A percentile compares a stretch with the other conserved stretches of the same genome.
phyloP scores from a whole-genome alignment of 768 basidiomycete genomes.

The Suillus tomentosus region DNA sequence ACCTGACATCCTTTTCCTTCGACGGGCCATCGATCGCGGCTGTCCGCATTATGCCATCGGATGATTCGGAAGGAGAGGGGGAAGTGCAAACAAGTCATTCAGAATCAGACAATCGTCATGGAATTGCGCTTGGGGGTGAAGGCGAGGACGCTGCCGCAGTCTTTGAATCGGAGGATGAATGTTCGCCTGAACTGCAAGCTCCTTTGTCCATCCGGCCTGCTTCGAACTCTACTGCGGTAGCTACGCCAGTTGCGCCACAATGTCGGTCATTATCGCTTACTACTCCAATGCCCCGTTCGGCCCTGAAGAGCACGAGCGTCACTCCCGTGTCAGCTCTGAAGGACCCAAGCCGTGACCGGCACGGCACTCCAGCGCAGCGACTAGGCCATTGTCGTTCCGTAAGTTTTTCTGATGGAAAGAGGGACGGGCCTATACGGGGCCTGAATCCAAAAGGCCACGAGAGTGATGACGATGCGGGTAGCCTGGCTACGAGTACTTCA shows the following conservation, averaged over 20 bases:
- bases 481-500: slow-evolving; percentile 18
- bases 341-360: slow-evolving; percentile 46
- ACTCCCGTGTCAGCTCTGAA: slow-evolving; percentile 65
- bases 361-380: slow-evolving; percentile 56
- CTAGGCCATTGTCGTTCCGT: slow-evolving; percentile 75
- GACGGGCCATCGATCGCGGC: slow-evolving; percentile 59
- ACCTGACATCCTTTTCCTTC: slow-evolving; percentile 71
- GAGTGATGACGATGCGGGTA: slow-evolving; percentile 37
- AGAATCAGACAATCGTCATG: slow-evolving; percentile 31
- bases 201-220: slow-evolving; percentile 8
- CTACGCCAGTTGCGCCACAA: slow-evolving; percentile 25
- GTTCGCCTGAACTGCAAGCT: slow-evolving; percentile 17
- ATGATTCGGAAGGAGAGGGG: slow-evolving; percentile 33
- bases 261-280: slow-evolving; percentile 16
- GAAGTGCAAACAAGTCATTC: slow-evolving; percentile 46
- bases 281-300: slow-evolving; percentile 39
- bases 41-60: slow-evolving; percentile 50
- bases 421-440: slow-evolving; percentile 84
- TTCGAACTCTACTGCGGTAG: slow-evolving; percentile 9
- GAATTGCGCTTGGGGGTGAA: slow-evolving; percentile 14
- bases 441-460: slow-evolving; percentile 41
- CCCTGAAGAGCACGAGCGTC: slow-evolving; percentile 43
- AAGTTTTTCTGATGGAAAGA: slow-evolving; percentile 95
- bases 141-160: slow-evolving; percentile 13
- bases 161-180: slow-evolving; percentile 42